Evolutionary conservation across 2,329 filamentous ascomycete genomes (phyloP).

Genomic region (Zymoseptoria crescenta): DNA sequence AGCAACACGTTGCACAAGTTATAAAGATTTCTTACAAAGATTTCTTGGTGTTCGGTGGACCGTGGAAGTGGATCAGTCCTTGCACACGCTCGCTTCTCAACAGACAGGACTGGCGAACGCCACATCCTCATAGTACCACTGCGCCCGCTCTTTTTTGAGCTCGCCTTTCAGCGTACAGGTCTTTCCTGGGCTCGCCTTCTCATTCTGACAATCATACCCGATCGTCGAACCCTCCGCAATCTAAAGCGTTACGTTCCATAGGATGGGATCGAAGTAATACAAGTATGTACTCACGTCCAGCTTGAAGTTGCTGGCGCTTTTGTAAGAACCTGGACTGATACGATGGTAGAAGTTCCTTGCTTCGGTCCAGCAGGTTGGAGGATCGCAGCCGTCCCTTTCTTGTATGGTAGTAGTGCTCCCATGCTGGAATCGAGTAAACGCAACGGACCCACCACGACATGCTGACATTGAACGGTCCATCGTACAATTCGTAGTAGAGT

Average conservation of each 20-base stretch:
- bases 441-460: slow-evolving; percentile 10
- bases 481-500: slow-evolving; percentile 15
- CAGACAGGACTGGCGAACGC: neutral
- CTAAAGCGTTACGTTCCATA: neutral
- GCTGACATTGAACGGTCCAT: slow-evolving; percentile 3
- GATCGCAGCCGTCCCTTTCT: neutral
- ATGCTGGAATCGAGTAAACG: neutral
- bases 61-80: neutral
- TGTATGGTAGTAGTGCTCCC: neutral
- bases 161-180: neutral
- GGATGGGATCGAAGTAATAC: neutral
- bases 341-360: neutral
- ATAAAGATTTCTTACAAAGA: neutral
- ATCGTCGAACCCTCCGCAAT: neutral
- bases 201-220: neutral
- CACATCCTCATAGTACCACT: neutral
- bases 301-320: neutral
- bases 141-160: neutral
- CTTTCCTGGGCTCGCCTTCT: neutral
- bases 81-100: neutral
- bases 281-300: neutral
- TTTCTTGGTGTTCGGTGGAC: neutral
- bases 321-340: neutral
- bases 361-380: neutral
- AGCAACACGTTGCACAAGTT: neutral